phyloP scores from a whole-genome alignment of 2,329 filamentous ascomycete species.

The Trichoderma hamatum region DNA sequence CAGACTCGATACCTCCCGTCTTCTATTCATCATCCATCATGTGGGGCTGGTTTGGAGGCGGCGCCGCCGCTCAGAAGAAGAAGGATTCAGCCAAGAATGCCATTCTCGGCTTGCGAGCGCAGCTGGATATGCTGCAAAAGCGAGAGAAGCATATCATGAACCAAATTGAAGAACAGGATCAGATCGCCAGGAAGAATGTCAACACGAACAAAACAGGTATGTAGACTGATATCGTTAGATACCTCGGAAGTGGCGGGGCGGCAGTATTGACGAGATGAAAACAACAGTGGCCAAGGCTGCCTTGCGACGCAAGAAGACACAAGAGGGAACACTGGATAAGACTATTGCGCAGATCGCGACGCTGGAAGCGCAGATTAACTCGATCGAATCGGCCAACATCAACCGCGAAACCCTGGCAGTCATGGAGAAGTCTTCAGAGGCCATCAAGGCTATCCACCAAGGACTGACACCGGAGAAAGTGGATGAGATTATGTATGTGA shows the following conservation, averaged over 20 bases:
- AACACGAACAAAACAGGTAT: slow-evolving; percentile 85
- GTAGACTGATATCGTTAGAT: slow-evolving; percentile 36
- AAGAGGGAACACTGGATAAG: slow-evolving; percentile 89
- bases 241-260: slow-evolving; percentile 27
- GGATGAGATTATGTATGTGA: slow-evolving; percentile 85
- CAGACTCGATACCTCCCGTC: background rate
- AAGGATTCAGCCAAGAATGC: slow-evolving; percentile 97
- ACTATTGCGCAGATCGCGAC: slow-evolving; percentile 88
- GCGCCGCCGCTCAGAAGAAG: slow-evolving; percentile 76
- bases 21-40: slow-evolving; percentile 45
- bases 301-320: slow-evolving; percentile 89
- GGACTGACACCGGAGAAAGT: slow-evolving; percentile 93
- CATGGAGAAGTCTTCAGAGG: slow-evolving; percentile 87
- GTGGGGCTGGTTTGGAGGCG: slow-evolving; percentile 87
- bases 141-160: slow-evolving; percentile 86
- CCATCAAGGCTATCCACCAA: slow-evolving; percentile 92
- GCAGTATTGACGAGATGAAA: slow-evolving; percentile 32
- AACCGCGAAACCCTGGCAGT: slow-evolving; percentile 94
- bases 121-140: slow-evolving; percentile 98
- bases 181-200: slow-evolving; percentile 85
- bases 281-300: slow-evolving; percentile 82
- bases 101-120: slow-evolving; percentile 82
- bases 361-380: slow-evolving; percentile 92
- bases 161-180: slow-evolving; percentile 92
- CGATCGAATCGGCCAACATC: slow-evolving; percentile 97